These are phyloP conservation scores for Croton setiger DNA, from an alignment of 441 rosid species.

Conservation along the genomic window DNA sequence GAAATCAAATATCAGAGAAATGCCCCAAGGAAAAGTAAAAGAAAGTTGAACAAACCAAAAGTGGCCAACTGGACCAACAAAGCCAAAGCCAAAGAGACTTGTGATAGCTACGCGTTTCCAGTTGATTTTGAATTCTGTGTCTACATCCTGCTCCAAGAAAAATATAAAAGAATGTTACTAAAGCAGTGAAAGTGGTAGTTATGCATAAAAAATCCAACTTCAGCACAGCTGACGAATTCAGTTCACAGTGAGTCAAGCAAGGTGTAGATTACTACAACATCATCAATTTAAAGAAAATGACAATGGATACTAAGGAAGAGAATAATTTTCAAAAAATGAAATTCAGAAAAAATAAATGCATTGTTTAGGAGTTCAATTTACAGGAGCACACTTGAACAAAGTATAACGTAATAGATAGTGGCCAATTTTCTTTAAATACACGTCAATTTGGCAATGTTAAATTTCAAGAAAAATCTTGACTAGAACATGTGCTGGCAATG, in stretches of 20 bases:
- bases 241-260: slow-evolving; percentile 4
- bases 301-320: too few species aligned
- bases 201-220: slow-evolving; percentile 10
- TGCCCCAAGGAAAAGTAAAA: slow-evolving; percentile 15
- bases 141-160: slow-evolving; percentile 45
- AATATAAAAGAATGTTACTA: slow-evolving; percentile 12
- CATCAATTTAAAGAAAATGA: slow-evolving; percentile 6
- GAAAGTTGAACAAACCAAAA: slow-evolving; percentile 63
- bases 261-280: slow-evolving; percentile 8
- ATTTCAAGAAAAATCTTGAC: background rate
- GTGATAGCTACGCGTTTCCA: slow-evolving; percentile 89
- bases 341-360: too few species aligned
- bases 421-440: background rate
- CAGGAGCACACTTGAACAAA: background rate
- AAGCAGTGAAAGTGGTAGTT: slow-evolving; percentile 18
- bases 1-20: slow-evolving; percentile 14
- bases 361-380: slow-evolving; percentile 3
- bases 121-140: slow-evolving; percentile 53
- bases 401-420: background rate
- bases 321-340: too few species aligned
- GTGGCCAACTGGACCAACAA: slow-evolving; percentile 97
- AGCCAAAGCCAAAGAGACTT: slow-evolving; percentile 84
- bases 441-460: background rate
- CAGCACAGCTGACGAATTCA: slow-evolving; percentile 1
- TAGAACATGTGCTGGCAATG: background rate